Base-by-base conservation (phyloP, 208 protist genomes). In the Leishmania braziliensis region DNA sequence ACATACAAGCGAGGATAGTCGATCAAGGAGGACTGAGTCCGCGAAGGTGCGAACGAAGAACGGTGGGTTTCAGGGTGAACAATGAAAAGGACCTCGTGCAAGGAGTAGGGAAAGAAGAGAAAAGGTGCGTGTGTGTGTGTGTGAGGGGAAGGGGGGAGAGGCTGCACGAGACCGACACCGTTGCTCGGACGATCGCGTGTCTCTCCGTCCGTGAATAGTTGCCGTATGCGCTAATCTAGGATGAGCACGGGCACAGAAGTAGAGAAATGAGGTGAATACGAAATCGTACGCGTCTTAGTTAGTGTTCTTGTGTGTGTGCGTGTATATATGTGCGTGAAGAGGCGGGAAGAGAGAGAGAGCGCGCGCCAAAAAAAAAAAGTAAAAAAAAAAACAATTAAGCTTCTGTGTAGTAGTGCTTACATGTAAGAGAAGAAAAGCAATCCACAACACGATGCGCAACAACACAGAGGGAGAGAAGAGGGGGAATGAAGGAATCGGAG, bases 361-460 rank as follows among this genome's bases (percentile, higher is more conserved):
- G 43, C 43, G 43, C 43, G 43, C 56, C 56, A 74, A 12, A 54
- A 29, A 43, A 33, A 26, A 12, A 29, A 33, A 16, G 48, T 29
- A 29, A 72, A 39, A 43, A 36, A 46, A 26, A 18, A 50, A 5
- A n/a, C 46, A 23, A 71, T 50, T 48, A 54, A 54, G 33, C 23
- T 20, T 65, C 73, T 62, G 23, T 46, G 2, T 46, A 78, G 75
- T 50, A 77, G 58, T 60, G 72, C 33, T 68, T 81, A 80, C 53
- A 23, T 66, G 75, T 69, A 73, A 66, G 56, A 50, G n/a, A 51
- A 12, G 26, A n/a, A 72, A 75, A 53, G 10, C 2, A 33, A 12
- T 46, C 43, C 43, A 46, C 43, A 46, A 16, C 26, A 73, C 69
- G 14, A 16, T 73, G 23, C 23, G 66, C 16, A 39, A 18, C 33